These are phyloP conservation scores for Claviceps sp. DNA, from an alignment of 2,329 filamentous ascomycete species.

Conservation along the genomic window DNA sequence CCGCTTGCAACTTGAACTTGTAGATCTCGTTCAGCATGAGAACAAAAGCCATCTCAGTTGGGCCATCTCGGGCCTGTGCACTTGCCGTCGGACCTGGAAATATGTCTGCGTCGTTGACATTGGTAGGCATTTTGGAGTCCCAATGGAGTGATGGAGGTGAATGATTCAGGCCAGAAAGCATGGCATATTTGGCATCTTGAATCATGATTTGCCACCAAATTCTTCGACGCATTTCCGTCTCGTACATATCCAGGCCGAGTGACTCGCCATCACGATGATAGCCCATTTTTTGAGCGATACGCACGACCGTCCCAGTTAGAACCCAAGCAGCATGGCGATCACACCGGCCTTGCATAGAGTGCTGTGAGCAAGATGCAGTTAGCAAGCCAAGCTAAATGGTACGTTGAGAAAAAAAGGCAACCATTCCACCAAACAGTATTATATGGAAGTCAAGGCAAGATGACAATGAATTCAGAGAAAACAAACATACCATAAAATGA, in stretches of 20 bases:
- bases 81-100: conserved; percentile 38
- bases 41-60: conserved; percentile 48
- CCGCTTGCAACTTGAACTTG: conserved; percentile 33
- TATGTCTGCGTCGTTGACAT: conserved; percentile 46
- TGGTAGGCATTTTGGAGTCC: conserved; percentile 42
- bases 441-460: not conserved
- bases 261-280: conserved; percentile 47
- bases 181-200: conserved; percentile 41
- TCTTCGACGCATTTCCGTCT: conserved; percentile 53
- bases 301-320: conserved; percentile 44
- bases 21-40: conserved; percentile 37
- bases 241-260: conserved; percentile 44
- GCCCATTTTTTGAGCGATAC: conserved; percentile 55
- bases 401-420: not conserved
- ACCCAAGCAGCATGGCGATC: conserved; percentile 48
- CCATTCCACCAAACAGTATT: not conserved
- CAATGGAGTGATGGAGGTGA: conserved; percentile 37
- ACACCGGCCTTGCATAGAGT: conserved; percentile 43
- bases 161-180: conserved; percentile 43
- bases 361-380: conserved; percentile 19
- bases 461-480: not conserved
- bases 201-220: conserved; percentile 54
- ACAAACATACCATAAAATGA: conserved; percentile 36
- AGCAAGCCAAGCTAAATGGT: not conserved
- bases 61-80: conserved; percentile 37